phyloP scores from a whole-genome alignment of 129 eudicot genomes.

The Gnaphalium uliginosum region DNA sequence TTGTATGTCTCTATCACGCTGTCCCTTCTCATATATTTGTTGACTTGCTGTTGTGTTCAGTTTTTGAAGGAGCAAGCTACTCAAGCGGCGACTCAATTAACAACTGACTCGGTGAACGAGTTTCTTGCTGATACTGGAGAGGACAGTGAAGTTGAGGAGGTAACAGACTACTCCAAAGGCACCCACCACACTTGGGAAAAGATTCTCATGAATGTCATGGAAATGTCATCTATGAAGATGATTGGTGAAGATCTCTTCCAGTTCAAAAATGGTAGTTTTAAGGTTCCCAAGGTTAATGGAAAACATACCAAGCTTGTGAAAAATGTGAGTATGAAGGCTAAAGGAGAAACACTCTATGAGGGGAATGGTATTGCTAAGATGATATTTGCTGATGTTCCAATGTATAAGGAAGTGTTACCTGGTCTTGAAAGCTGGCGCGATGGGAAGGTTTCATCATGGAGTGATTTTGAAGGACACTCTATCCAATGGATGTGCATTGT shows the following conservation, averaged over 20 bases:
- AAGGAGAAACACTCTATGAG: conserved; percentile 57
- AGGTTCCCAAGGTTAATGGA: conserved; percentile 75
- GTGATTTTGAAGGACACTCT: conserved; percentile 74
- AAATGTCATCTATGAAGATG: conserved; percentile 49
- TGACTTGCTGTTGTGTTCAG: conserved; percentile 32
- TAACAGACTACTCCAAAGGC: conserved; percentile 54
- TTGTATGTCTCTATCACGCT: neutral
- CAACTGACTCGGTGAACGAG: conserved; percentile 67
- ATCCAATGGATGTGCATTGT: conserved; percentile 88
- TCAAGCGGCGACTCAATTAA: conserved; percentile 64
- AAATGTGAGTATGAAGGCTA: conserved; percentile 54
- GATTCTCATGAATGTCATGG: conserved; percentile 50
- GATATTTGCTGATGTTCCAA: conserved; percentile 65
- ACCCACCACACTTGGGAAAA: conserved; percentile 63
- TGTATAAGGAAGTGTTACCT: conserved; percentile 66
- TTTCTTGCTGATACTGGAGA: conserved; percentile 65
- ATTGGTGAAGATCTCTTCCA: conserved; percentile 58
- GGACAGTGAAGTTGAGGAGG: conserved; percentile 54
- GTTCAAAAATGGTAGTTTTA: conserved; percentile 44
- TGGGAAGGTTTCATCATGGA: conserved; percentile 77
- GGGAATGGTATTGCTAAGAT: conserved; percentile 71
- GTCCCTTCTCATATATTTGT: neutral
- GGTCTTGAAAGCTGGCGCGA: conserved; percentile 87
- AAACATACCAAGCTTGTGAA: conserved; percentile 68
- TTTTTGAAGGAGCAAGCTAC: conserved; percentile 93